phyloP scores from a whole-genome alignment of 805 yeast species.

The Candida chauliodis region DNA sequence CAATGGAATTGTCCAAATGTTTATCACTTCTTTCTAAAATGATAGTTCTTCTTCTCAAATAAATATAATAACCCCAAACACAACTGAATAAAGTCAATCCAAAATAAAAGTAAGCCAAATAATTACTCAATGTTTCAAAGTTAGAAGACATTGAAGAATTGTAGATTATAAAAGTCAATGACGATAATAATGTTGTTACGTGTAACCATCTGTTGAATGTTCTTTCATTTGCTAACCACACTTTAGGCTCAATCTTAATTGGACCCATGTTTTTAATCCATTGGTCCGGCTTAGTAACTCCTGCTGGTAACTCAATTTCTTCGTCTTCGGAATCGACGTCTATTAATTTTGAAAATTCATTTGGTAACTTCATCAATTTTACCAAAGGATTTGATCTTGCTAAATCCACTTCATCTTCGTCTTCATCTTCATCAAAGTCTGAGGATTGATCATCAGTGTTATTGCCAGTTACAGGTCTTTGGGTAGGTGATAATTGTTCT shows the following conservation, averaged over 20 bases:
- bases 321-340: constrained; percentile 79
- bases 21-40: constrained; percentile 80
- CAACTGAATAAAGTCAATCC: constrained; percentile 79
- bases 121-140: constrained; percentile 58
- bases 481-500: constrained; percentile 7
- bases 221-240: constrained; percentile 97
- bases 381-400: constrained; percentile 11
- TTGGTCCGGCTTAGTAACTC: constrained; percentile 77
- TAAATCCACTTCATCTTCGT: constrained; percentile 19
- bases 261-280: constrained; percentile 88
- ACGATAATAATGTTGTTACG: constrained; percentile 78
- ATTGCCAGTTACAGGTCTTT: background rate
- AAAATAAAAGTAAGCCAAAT: constrained; percentile 77
- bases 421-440: constrained; percentile 30
- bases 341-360: constrained; percentile 36
- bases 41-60: constrained; percentile 62
- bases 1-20: constrained; percentile 85
- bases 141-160: constrained; percentile 68
- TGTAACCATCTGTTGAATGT: constrained; percentile 95
- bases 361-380: constrained; percentile 24
- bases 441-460: constrained; percentile 21
- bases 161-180: constrained; percentile 81
- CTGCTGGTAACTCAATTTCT: constrained; percentile 82
- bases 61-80: constrained; percentile 83
- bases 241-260: constrained; percentile 92